Evolutionary conservation across 192 early-diverging fungal species (phyloP).

Genomic region (Helicostylum pulchrum): DNA sequence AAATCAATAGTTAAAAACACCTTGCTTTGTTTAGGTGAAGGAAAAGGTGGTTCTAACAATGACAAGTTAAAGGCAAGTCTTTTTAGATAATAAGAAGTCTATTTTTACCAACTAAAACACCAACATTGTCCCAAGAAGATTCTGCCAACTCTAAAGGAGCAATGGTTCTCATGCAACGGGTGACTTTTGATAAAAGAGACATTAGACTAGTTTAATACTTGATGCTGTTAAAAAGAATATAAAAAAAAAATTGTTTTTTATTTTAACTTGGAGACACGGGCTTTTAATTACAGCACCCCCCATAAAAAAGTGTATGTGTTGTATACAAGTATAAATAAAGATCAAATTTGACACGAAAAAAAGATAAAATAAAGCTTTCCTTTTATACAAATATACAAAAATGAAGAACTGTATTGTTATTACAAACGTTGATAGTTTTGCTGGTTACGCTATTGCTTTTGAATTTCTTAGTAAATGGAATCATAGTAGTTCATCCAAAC

Average conservation of each 20-base stretch:
- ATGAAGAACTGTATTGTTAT: background rate
- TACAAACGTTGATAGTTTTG: slow-evolving; percentile 3
- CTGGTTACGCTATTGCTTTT: slow-evolving; percentile 17
- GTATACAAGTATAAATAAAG: too few species aligned
- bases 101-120: slow-evolving; percentile 71
- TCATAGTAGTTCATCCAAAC: background rate
- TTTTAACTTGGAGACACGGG: background rate
- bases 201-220: slow-evolving; percentile 31
- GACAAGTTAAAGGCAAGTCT: background rate
- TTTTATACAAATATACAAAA: background rate
- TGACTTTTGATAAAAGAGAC: slow-evolving; percentile 57
- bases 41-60: slow-evolving; percentile 72
- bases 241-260: background rate
- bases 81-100: background rate
- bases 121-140: slow-evolving; percentile 89
- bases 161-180: slow-evolving; percentile 72
- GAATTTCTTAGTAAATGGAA: slow-evolving; percentile 8
- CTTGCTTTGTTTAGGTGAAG: slow-evolving; percentile 59
- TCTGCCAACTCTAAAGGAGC: slow-evolving; percentile 83
- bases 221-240: background rate
- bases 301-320: too few species aligned
- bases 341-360: too few species aligned
- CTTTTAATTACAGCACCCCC: background rate
- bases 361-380: background rate
- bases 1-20: slow-evolving; percentile 95